Conservation (phyloP, 257 asterid genomes). For the Euphrasia confusa region DNA sequence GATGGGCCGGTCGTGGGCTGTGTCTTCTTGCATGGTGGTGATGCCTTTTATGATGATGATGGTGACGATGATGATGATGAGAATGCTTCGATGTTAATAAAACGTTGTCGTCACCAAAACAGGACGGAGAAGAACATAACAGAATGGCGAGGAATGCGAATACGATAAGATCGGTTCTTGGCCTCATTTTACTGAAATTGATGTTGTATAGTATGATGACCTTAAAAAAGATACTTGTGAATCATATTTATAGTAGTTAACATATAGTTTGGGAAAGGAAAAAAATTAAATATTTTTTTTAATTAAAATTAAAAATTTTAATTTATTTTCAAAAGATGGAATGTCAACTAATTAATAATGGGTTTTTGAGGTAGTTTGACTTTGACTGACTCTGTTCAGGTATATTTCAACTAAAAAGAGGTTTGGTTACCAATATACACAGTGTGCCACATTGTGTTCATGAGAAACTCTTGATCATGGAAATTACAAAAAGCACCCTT, state of each 20-base stretch:
- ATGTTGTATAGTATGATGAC: not conserved
- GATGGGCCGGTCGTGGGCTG: not conserved
- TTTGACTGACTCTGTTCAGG: constrained; percentile 27
- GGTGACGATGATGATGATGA: not conserved
- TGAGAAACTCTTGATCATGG: not conserved
- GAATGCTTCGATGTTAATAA: not conserved
- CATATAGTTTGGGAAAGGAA: not conserved
- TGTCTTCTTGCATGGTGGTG: constrained; percentile 22
- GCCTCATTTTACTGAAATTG: constrained; percentile 25
- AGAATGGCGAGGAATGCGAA: constrained; percentile 30
- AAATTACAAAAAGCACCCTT: not conserved
- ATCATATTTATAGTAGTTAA: not conserved
- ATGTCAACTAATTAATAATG: constrained; percentile 13
- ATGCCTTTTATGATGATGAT: not conserved
- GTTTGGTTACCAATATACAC: constrained; percentile 33
- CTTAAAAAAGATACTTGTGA: not conserved
- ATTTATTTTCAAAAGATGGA: not conserved
- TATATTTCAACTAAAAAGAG: constrained; percentile 33
- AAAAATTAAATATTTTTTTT: not conserved
- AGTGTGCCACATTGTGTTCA: constrained; percentile 22
- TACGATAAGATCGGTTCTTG: constrained; percentile 13
- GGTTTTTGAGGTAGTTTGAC: not conserved
- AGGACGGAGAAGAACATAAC: constrained; percentile 30
- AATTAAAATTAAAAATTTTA: not conserved
- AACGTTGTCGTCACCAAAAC: constrained; percentile 23